phyloP scores from a whole-genome alignment of 176 grass and related monocot species.

The Lolium perenne region DNA sequence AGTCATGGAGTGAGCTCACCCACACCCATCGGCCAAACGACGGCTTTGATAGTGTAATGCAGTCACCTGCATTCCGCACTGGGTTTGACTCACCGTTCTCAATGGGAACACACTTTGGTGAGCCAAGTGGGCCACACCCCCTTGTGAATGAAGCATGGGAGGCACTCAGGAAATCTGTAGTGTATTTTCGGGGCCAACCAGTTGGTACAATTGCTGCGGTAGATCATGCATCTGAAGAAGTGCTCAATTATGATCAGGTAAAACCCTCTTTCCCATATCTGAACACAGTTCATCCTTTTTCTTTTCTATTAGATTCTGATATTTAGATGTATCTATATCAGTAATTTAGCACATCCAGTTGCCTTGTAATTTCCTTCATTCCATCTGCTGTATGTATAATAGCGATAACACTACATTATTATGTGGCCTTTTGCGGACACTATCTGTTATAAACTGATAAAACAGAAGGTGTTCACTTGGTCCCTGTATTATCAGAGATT shows the following conservation, averaged over 20 bases:
- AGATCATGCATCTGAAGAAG: constrained; percentile 77
- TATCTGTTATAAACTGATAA: constrained; percentile 12
- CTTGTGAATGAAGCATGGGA: constrained; percentile 85
- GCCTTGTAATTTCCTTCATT: not conserved
- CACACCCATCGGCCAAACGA: constrained; percentile 44
- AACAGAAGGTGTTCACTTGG: not conserved
- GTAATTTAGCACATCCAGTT: not conserved
- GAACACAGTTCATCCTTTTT: not conserved
- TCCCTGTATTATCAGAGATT: not conserved
- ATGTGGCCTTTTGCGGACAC: not conserved
- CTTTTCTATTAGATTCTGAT: not conserved
- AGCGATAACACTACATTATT: not conserved
- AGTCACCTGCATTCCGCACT: constrained; percentile 51
- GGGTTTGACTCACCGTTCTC: constrained; percentile 74
- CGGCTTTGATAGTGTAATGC: constrained; percentile 64
- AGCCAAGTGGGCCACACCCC: constrained; percentile 51
- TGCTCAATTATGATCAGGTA: constrained; percentile 99
- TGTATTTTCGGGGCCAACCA: constrained; percentile 72
- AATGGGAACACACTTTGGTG: constrained; percentile 35
- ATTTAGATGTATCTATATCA: not conserved
- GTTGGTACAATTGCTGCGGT: constrained; percentile 73
- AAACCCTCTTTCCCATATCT: not conserved
- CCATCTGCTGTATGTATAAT: not conserved
- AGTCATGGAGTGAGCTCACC: constrained; percentile 75
- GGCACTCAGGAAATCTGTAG: constrained; percentile 69